Evolutionary conservation across 208 protist genomes (phyloP), one percentile per base, ranked within the genome.

Genomic region (Crithidia brevicula): DNA sequence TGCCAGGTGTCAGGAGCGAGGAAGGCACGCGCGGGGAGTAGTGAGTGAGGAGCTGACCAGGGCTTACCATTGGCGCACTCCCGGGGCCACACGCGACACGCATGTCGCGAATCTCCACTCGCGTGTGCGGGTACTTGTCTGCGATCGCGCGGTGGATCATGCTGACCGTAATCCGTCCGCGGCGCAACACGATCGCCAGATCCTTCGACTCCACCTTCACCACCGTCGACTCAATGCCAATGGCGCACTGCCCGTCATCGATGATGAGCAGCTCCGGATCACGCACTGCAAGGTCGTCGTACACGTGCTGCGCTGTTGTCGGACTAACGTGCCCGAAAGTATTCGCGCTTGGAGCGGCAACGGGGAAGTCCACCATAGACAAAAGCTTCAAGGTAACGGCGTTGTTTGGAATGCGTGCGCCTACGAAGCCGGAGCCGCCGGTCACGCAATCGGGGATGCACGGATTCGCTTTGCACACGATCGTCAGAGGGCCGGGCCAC

Each of bases 141-240:
- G 65, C 69, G 45, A 95, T 66, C 20, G 81, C 84, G 22, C 49
- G 51, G 62, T 88, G 83, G 15, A 97, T 70, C 57, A 88, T 87
- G 33, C 71, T 85, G 23, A 94, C 76, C 6, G 86, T 85, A 25
- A 94, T 82, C 16, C 85, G 63, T 2, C 94, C 94, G 31, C 89
- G 77, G 22, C 94, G 89, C 54, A 97, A 80, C 47, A 97, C 77
- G 51, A 96, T 81, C 45, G 92, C 67, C 23, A 28, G 64, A 27
- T 83, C 72, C 16, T 72, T 76, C 69, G 69, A 79, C 57, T 77
- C 75, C 11, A 94, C 67, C 68, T 96, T 95, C 7, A 96, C 71
- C 25, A 98, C 95, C 9, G 94, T 98, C 0, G 93, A 97, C 79
- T 98, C 96, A 58, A 98, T 96, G 13, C 96, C 96, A 50, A 98